Conservation (phyloP, 352 stramenopile species). For the Peronospora destructor region DNA sequence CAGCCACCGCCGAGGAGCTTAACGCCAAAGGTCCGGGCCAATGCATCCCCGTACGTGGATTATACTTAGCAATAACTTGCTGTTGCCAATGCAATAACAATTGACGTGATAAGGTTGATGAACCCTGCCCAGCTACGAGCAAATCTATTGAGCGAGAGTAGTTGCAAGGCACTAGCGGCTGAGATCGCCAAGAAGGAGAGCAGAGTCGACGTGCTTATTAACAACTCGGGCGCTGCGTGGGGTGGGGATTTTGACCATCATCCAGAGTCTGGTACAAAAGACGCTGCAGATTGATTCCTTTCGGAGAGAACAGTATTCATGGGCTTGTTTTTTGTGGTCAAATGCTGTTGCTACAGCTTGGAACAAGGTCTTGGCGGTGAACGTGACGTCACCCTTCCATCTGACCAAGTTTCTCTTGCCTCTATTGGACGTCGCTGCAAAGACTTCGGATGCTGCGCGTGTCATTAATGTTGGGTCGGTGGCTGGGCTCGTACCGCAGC, state of each 20-base stretch:
- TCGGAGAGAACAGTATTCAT: not conserved
- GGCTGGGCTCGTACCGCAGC: constrained; percentile 77
- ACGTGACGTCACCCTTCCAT: constrained; percentile 94
- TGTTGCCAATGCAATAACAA: not conserved
- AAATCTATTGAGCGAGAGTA: constrained; percentile 29
- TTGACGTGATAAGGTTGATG: not conserved
- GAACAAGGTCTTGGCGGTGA: constrained; percentile 92
- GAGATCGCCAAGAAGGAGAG: constrained; percentile 73
- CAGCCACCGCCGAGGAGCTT: constrained; percentile 61
- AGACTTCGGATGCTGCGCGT: constrained; percentile 40
- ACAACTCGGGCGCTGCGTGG: constrained; percentile 86
- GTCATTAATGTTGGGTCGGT: constrained; percentile 77
- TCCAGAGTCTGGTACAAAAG: constrained; percentile 15
- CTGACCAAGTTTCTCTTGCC: constrained; percentile 87
- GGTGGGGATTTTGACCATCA: constrained; percentile 36
- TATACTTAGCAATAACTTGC: not conserved
- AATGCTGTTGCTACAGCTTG: constrained; percentile 74
- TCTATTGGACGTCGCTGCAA: constrained; percentile 71
- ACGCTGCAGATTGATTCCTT: not conserved
- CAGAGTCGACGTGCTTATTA: constrained; percentile 89
- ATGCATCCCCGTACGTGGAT: constrained; percentile 44
- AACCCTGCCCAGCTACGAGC: constrained; percentile 32
- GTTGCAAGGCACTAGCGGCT: constrained; percentile 42
- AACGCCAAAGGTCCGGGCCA: constrained; percentile 48
- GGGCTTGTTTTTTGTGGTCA: constrained; percentile 67